Base-by-base conservation (phyloP, 169 alveolate species). In the Plasmodium relictum region DNA sequence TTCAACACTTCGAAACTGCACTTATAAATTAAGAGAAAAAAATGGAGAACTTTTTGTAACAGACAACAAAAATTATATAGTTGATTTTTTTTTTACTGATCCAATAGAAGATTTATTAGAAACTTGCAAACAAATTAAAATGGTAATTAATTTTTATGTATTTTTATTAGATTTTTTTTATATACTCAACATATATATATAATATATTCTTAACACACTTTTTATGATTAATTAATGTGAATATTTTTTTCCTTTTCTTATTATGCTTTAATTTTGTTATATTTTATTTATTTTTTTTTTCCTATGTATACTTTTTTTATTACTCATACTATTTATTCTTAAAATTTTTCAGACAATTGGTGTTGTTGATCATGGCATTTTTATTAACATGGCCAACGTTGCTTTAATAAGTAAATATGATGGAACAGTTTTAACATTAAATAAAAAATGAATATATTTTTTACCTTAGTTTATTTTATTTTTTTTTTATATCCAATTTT, bases 311-410 rank as follows among this genome's bases (percentile, higher is more conserved):
- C 22, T 41, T 54, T 24, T 73, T 24, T 26, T 22, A 0, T 76
- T 52, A 8, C 14, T 14, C 42, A 16, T 4, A 24, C 16, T 59
- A 2, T 45, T 12, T n/a, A 18, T 9, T 66, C 1, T 42, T 20
- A 9, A 12, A 61, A 12, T 68, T 44, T 52, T 42, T 12, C 88
- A 94, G 96, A 68, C 94, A 3, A 95, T 93, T 10, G 97, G 97
- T 6, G 97, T 95, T 20, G 95, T 95, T 12, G 95, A 95, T 61
- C 88, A 91, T 31, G 97, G 97, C 4, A 73, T 95, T 41, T 95
- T 95, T 83, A 69, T 94, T 45, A 92, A 91, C 72, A 88, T 95
- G 94, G 92, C 95, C 14, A 80, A 93, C 18, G 86, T 88, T 12
- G 95, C 95, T 45, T 74, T 95, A 74, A 90, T 95, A 22, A 95